Base-by-base conservation (phyloP, 257 asterid species). In the Solanum commersonii region DNA sequence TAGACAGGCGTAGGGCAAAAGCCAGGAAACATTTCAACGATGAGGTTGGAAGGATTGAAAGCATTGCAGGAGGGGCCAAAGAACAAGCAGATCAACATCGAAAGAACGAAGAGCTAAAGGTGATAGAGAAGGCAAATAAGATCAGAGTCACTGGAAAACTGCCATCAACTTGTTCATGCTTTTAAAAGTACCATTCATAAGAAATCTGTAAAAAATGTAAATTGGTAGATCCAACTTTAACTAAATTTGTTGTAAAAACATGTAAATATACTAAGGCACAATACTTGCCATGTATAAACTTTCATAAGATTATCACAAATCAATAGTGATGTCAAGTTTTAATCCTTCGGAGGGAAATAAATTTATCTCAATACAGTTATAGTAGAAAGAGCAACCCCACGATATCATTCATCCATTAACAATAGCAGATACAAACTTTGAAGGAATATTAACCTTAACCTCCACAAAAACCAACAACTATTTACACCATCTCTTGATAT, bases 91-190 rank as follows among this genome's bases (percentile, higher is more conserved):
- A 90, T 82, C 74, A 91, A 92, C 94, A 96, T 88, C 91, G 90
- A 27, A 87, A 89, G 88, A 93, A 93, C 2, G 96, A 96, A 90
- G 98, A 96, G 90, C 86, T 87, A 8, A 94, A 93, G 92, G 94
- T 87, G 89, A 94, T 87, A 89, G 96, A 93, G 87, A 96, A 94
- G 90, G 94, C 98, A 87, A 88, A 90, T 16, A 94, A 92, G 90
- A 92, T 95, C 90, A 94, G 98, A 93, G 89, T 84, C 86, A 96
- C 98, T 1, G 99, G 99, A 72, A 95, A 91, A 90, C 86, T 92
- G 16, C 98, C 99, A 86, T 70, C 95, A 85, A 89, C 94, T 87
- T 94, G 98, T 87, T 81, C 93, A 87, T 94, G 98, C 92, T 93
- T 94, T 76, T 95, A 90, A 95, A 70, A 71, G 88, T 82, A 83